Percentiles rank a stretch among this genome's conserved stretches.
Evolutionary conservation across 371 early-diverging fungal genomes (phyloP).

Genomic region (Actinomortierella wolfii): DNA sequence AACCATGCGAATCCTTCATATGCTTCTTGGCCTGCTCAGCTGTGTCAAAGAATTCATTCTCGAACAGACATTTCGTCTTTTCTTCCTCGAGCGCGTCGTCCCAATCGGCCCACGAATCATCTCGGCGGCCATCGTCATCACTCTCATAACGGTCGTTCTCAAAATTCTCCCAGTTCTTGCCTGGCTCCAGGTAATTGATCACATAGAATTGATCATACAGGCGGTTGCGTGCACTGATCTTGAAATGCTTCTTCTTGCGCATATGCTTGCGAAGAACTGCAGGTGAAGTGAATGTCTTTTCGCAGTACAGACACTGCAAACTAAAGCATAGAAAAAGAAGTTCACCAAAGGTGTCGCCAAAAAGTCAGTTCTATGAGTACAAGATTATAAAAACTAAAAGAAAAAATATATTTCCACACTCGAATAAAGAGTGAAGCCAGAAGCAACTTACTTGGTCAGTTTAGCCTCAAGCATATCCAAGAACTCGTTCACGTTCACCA

Average conservation of each 20-base stretch:
- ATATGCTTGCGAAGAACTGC: conserved; percentile 94
- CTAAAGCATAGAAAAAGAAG: conserved; percentile 31
- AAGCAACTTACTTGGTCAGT: conserved; percentile 59
- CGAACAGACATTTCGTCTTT: conserved; percentile 78
- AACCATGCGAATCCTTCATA: conserved; percentile 72
- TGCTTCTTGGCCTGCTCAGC: conserved; percentile 74
- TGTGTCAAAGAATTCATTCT: conserved; percentile 62
- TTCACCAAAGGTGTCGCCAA: not conserved
- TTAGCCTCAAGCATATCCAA: conserved; percentile 79
- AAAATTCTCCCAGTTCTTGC: conserved; percentile 89
- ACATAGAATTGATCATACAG: conserved; percentile 95
- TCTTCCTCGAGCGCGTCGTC: conserved; percentile 70
- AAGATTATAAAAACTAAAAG: not conserved
- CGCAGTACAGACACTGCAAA: conserved; percentile 93
- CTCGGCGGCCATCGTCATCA: conserved; percentile 69
- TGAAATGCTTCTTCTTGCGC: conserved; percentile 99
- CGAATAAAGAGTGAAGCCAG: not conserved
- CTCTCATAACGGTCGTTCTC: conserved; percentile 81
- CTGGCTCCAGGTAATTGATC: conserved; percentile 93
- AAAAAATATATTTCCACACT: not conserved
- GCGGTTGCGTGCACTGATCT: conserved; percentile 87
- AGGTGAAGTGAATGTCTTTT: conserved; percentile 87
- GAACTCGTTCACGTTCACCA: conserved; percentile 88
- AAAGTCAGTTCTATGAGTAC: not conserved
- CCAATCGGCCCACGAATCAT: conserved; percentile 85